These are phyloP conservation scores for Huntiella abstrusa DNA, from an alignment of 2,329 filamentous ascomycete genomes.

Conservation along the genomic window DNA sequence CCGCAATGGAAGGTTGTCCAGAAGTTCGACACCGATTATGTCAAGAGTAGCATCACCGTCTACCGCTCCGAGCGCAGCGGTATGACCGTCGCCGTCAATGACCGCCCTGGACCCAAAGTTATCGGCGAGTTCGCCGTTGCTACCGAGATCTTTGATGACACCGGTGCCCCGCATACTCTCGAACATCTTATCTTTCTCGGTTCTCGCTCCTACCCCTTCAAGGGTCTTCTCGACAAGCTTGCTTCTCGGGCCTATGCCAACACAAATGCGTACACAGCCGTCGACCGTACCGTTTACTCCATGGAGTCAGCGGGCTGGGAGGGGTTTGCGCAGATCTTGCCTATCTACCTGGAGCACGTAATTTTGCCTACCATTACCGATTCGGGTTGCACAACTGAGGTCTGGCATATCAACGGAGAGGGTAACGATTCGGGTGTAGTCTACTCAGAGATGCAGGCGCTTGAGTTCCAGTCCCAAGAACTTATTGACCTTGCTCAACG, in stretches of 20 bases:
- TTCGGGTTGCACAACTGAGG: slow-evolving; percentile 82
- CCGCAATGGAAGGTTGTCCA: slow-evolving; percentile 33
- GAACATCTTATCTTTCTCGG: slow-evolving; percentile 77
- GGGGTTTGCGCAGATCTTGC: slow-evolving; percentile 83
- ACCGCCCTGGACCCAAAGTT: slow-evolving; percentile 86
- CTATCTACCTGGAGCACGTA: slow-evolving; percentile 88
- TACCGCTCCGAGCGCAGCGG: slow-evolving; percentile 92
- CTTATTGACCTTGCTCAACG: slow-evolving; percentile 75
- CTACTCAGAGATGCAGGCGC: slow-evolving; percentile 96
- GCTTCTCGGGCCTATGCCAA: slow-evolving; percentile 81
- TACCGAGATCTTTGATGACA: slow-evolving; percentile 95
- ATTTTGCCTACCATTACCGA: slow-evolving; percentile 84
- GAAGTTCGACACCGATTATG: slow-evolving; percentile 76
- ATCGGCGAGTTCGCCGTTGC: slow-evolving; percentile 89
- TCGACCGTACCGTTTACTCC: slow-evolving; percentile 91
- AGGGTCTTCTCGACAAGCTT: slow-evolving; percentile 85
- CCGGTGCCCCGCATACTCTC: slow-evolving; percentile 74
- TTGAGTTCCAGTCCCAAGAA: slow-evolving; percentile 68
- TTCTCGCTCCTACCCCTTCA: slow-evolving; percentile 83
- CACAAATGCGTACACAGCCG: slow-evolving; percentile 95
- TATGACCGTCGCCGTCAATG: slow-evolving; percentile 83
- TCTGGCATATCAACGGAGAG: slow-evolving; percentile 83
- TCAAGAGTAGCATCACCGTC: slow-evolving; percentile 71
- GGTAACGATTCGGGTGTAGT: slow-evolving; percentile 94
- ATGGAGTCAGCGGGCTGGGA: slow-evolving; percentile 93